phyloP scores from a whole-genome alignment of 1,139 yeast species.

The Candida sanyaensis region DNA sequence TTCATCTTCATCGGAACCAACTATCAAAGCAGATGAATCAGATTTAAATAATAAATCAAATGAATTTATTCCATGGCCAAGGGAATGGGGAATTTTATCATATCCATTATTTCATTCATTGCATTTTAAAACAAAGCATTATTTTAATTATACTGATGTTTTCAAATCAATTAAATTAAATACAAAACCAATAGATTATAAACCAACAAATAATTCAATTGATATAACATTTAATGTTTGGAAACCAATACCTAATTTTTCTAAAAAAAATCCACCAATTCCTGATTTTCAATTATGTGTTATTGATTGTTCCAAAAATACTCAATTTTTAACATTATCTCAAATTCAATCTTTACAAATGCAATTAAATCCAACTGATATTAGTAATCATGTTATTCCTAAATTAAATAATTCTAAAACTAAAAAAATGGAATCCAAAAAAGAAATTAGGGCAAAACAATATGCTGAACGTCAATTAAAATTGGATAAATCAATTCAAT shows the following conservation, averaged over 20 bases:
- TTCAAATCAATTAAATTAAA: slow-evolving; percentile 39
- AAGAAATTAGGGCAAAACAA: slow-evolving; percentile 22
- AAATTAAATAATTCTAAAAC: slow-evolving; percentile 15
- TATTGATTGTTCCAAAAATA: slow-evolving; percentile 46
- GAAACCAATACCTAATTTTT: slow-evolving; percentile 78
- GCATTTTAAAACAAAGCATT: slow-evolving; percentile 28
- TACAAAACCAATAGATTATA: slow-evolving; percentile 18
- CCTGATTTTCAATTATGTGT: slow-evolving; percentile 80
- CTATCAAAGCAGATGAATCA: no score
- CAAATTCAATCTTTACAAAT: slow-evolving; percentile 36
- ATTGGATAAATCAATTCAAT: slow-evolving; percentile 25
- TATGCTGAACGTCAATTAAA: slow-evolving; percentile 28
- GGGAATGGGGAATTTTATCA: slow-evolving; percentile 15
- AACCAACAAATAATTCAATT: slow-evolving; percentile 4
- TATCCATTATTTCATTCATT: slow-evolving; percentile 16
- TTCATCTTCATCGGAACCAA: no score
- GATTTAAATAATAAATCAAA: background rate
- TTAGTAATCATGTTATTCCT: slow-evolving; percentile 11
- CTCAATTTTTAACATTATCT: slow-evolving; percentile 52
- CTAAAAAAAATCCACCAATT: slow-evolving; percentile 65
- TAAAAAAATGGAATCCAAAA: slow-evolving; percentile 19
- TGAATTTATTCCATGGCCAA: slow-evolving; percentile 9
- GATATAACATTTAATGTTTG: slow-evolving; percentile 64
- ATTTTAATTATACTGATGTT: slow-evolving; percentile 38
- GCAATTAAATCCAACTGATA: slow-evolving; percentile 13